Evolutionary conservation across 2,329 filamentous ascomycete genomes (phyloP), one percentile per base, ranked within the genome.

Genomic region (Diplodia intermedia): DNA sequence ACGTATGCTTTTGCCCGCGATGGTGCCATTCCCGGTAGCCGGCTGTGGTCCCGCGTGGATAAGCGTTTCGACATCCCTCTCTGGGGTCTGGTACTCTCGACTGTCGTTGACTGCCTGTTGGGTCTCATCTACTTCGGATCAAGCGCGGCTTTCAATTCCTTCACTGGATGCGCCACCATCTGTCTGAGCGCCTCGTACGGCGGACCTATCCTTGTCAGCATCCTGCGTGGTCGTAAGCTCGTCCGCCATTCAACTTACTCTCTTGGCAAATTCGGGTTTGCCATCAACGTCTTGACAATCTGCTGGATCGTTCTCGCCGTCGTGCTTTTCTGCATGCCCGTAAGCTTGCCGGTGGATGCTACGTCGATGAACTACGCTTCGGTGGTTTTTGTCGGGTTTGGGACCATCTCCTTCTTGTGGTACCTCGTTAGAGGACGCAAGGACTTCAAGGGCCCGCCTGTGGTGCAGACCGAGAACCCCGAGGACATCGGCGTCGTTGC

Each of bases 71-170:
- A 90, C 68, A 88, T 94, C 66, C 91, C 92, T 0, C 81, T 94
- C 1, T 88, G 84, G 82, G 90, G 89, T 1, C 83, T 94, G 7
- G 80, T 88, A 3, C 82, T 94, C 2, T 92, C 90, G 0, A 89
- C 90, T 0, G 75, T 83, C 0, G 86, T 94, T 53, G 88, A 91
- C 76, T 90, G 88, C 71, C 80, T 93, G 12, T 84, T 94, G 0
- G 91, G 91, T 0, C 84, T 91, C 71, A 93, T 94, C 77, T 94
- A 92, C 80, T 92, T 94, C 71, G 91, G 91, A 11, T 91, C 89
- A 1, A 86, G 87, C 0, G 90, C 90, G 0, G 91, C 91, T 0
- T 94, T 94, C 81, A 91, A 90, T 82, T 89, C 88, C 11, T 93
- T 94, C 78, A 93, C 91, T 0, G 90, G 91, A 33, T 90, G 93